phyloP scores from a whole-genome alignment of 768 basidiomycete species.

The Tricholomella constricta region DNA sequence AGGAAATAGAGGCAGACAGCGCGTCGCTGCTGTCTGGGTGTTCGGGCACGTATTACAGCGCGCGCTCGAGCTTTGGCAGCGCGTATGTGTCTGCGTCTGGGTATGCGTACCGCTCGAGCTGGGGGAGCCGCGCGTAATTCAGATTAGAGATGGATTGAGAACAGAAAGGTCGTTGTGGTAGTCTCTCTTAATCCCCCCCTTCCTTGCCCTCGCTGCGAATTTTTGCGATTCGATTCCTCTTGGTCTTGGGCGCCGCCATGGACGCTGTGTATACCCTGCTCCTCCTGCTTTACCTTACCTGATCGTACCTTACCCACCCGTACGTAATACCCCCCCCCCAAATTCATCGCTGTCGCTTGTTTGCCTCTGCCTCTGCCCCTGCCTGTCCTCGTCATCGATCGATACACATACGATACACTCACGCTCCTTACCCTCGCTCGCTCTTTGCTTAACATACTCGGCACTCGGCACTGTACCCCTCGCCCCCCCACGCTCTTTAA shows the following conservation, averaged over 20 bases:
- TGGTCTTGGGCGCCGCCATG: background rate
- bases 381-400: background rate
- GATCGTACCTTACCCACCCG: background rate
- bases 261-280: background rate
- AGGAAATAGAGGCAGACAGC: background rate
- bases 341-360: background rate
- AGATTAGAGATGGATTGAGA: background rate
- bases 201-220: background rate
- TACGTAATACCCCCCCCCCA: background rate
- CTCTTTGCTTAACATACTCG: background rate
- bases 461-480: background rate
- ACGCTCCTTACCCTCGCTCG: constrained; percentile 5
- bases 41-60: constrained; percentile 14
- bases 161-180: too few relatives aligned
- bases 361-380: too few relatives aligned
- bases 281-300: too few relatives aligned
- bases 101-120: too few relatives aligned
- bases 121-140: too few relatives aligned
- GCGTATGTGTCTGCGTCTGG: too few relatives aligned
- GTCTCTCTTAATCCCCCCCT: background rate
- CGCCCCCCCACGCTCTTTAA: constrained; percentile 1
- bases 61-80: constrained; percentile 10
- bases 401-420: background rate
- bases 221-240: background rate
- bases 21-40: background rate